Conservation (phyloP, 2,329 filamentous ascomycete species). For the Curvularia spicifera region DNA sequence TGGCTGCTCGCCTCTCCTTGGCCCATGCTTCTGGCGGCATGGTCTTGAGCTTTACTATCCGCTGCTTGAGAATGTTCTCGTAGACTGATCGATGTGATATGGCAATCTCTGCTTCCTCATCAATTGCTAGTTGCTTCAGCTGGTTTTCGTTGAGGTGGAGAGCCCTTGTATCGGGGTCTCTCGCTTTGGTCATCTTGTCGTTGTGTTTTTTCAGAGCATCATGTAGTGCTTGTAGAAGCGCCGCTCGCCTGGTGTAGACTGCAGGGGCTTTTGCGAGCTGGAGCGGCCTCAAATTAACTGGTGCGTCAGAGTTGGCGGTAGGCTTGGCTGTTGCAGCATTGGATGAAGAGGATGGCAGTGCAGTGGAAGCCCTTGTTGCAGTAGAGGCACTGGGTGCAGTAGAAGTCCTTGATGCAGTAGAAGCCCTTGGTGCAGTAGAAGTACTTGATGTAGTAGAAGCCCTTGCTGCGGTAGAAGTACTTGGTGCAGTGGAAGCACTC, state of each 20-base stretch:
- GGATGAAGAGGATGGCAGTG: conserved; percentile 29
- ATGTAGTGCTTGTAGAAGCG: conserved; percentile 66
- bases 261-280: conserved; percentile 62
- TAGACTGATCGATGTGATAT: conserved; percentile 74
- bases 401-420: too few species aligned
- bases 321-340: conserved; percentile 24
- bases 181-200: conserved; percentile 62
- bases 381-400: not conserved
- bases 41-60: conserved; percentile 75
- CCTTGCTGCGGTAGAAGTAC: too few species aligned
- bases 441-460: not conserved
- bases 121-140: conserved; percentile 71
- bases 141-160: conserved; percentile 68
- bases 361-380: conserved; percentile 4
- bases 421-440: conserved; percentile 16
- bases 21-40: conserved; percentile 78
- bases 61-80: conserved; percentile 81
- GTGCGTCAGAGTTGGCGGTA: conserved; percentile 50
- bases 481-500: conserved; percentile 18
- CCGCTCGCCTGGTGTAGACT: conserved; percentile 40
- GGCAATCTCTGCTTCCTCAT: conserved; percentile 80
- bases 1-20: conserved; percentile 58
- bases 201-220: conserved; percentile 72
- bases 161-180: conserved; percentile 58
- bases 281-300: conserved; percentile 67